Percentiles rank a stretch among this genome's conserved stretches.
phyloP scores from a whole-genome alignment of 148 eudicot species.

The Gaultheria prostrata region DNA sequence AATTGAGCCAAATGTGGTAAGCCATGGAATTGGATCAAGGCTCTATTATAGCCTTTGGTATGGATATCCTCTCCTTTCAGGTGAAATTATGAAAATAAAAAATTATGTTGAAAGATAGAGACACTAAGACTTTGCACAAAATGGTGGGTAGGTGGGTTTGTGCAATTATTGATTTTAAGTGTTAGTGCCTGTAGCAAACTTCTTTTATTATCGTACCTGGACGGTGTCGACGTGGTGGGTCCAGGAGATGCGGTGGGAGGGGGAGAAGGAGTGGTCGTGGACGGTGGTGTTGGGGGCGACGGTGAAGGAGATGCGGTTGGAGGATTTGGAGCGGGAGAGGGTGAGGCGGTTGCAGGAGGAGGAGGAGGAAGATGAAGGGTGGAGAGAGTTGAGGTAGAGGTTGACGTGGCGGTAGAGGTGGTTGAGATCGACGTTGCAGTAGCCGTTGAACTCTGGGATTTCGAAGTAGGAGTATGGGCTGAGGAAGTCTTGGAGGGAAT shows the following conservation, averaged over 20 bases:
- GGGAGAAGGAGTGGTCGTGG: slow-evolving; percentile 17
- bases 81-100: no score
- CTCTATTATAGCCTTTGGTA: no score
- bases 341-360: slow-evolving; percentile 36
- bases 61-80: no score
- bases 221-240: slow-evolving; percentile 34
- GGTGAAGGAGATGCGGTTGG: slow-evolving; percentile 31
- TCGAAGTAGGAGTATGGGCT: slow-evolving; percentile 34
- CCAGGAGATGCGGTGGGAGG: slow-evolving; percentile 28
- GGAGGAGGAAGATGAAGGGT: slow-evolving; percentile 26
- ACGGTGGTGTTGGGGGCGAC: slow-evolving; percentile 38
- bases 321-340: slow-evolving; percentile 32
- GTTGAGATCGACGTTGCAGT: slow-evolving; percentile 35
- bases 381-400: slow-evolving; percentile 36
- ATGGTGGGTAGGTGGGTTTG: no score
- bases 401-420: slow-evolving; percentile 36
- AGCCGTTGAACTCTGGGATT: slow-evolving; percentile 38
- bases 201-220: no score
- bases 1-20: no score
- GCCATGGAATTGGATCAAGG: no score
- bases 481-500: slow-evolving; percentile 30
- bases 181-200: no score
- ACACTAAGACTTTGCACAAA: no score
- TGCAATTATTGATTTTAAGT: no score
- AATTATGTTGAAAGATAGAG: no score